Base-by-base conservation (phyloP, 495 filamentous ascomycete species). In the Talaromyces thailandensis region DNA sequence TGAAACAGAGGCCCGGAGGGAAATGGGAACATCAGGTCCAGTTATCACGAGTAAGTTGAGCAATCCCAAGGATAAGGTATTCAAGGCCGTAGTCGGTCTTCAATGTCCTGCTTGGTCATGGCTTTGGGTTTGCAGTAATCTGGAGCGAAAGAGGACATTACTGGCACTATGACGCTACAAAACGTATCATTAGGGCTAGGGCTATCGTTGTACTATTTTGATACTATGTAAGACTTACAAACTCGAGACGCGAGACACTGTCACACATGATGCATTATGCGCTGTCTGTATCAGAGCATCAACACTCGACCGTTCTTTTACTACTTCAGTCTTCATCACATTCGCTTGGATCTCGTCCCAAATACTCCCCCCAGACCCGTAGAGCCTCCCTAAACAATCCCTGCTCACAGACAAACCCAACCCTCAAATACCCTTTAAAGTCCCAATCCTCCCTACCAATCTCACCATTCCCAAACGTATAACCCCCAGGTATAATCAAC, bases 61-160 rank as follows among this genome's bases (percentile, higher is more conserved):
- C 80, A 31, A 89, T 75, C 67, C 88, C 86, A n/a, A 81, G 65
- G 26, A 75, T 81, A 23, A 85, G 79, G 70, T 90, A 88, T 73
- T 85, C 81, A 59, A 88, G 86, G 51, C n/a, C n/a, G n/a, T n/a
- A n/a, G n/a, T n/a, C n/a, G n/a, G n/a, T 80, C 80, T 18, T 69
- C 68, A 68, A 86, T 87, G 62, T 87, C 68, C 2, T 77, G 66
- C 55, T 82, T 74, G 14, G 74, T 85, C 77, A 88, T 79, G 2
- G 70, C 84, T 62, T 73, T 77, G 4, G 86, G 86, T 5, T 71
- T 65, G 7, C 80, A 74, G 57, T 83, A 76, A 4, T 60, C 78
- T 75, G n/a, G 25, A 7, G 21, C 29, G 45, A 81, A 87, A 21
- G 83, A n/a, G 70, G 59, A 86, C 76, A 2, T 78, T 80, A 59